Evolutionary conservation across 805 yeast species (phyloP), one percentile per base, ranked within the genome.

Genomic region (Yarrowia keelungensis): DNA sequence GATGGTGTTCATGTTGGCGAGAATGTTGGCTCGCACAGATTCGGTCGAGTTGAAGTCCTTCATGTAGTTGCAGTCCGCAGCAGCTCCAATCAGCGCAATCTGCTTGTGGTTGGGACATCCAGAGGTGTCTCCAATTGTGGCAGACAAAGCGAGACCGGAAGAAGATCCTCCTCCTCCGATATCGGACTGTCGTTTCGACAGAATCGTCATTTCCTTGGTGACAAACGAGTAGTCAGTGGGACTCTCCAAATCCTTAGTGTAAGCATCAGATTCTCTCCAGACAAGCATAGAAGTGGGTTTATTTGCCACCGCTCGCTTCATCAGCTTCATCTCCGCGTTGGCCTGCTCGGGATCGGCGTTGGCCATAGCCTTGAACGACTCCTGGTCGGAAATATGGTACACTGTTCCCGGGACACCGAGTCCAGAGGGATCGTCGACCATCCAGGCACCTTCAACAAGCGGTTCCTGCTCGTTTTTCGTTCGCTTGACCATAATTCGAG

Each of bases 51-150:
- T 71, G 72, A 77, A 78, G n/a, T 54, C 69, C 32, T 69, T 38
- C 53, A 77, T 15, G 69, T 73, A 79, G 70, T 74, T 75, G 71
- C 79, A 78, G 71, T 79, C 82, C 1, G 75, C 80, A 15, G 77
- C 80, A 5, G 78, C 69, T 0, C 81, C 82, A n/a, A 79, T 72
- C 36, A 77, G 72, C 1, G 81, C 78, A 14, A 77, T 72, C 68
- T 75, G 64, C n/a, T 75, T 69, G 3, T 72, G 71, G 14, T 69
- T 64, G 14, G 80, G 78, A 59, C 80, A 78, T 8, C 80, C 80
- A 8, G 69, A 39, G 14, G 75, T 72, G 70, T 74, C 70, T 32
- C 80, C 80, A 58, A 78, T 70, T 5, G 74, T 68, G 32, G 68
- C 72, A 10, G 69, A 56, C 7, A 73, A 54, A 10, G 76, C 73